Percentiles rank a stretch among this genome's conserved stretches.
Conservation (phyloP, 2,329 filamentous ascomycete species). For the Diaporthe aspalathi region DNA sequence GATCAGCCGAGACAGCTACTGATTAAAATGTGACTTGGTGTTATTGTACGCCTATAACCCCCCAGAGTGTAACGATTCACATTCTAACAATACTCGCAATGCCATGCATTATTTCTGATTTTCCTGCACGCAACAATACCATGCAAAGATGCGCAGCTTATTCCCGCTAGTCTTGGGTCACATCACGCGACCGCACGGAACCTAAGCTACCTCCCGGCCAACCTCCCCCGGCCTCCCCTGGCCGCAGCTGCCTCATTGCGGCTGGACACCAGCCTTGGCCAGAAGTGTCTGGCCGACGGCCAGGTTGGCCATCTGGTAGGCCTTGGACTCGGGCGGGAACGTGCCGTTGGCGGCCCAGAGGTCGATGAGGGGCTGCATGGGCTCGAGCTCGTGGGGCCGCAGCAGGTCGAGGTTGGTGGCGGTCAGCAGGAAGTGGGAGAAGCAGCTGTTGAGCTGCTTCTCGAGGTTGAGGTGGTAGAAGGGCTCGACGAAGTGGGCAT, state of each 20-base stretch:
- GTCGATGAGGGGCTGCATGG: conserved; percentile 84
- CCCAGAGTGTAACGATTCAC: not conserved
- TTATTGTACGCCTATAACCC: not conserved
- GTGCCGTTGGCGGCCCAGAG: conserved; percentile 82
- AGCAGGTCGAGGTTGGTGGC: conserved; percentile 77
- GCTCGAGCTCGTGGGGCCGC: conserved; percentile 81
- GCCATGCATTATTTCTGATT: conserved; percentile 27
- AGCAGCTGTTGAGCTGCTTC: conserved; percentile 78
- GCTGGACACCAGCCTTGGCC: conserved; percentile 44
- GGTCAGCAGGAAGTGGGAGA: conserved; percentile 77
- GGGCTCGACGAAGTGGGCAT: conserved; percentile 81
- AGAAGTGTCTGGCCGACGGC: conserved; percentile 57
- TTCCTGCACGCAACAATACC: not conserved
- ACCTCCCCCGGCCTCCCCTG: not conserved
- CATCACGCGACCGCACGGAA: not conserved
- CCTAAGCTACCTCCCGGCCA: not conserved
- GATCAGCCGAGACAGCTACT: not conserved
- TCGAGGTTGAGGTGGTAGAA: conserved; percentile 77
- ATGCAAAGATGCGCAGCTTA: not conserved
- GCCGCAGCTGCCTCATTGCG: not conserved
- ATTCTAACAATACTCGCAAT: conserved; percentile 14
- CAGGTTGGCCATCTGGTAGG: conserved; percentile 63
- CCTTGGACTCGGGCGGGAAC: conserved; percentile 72
- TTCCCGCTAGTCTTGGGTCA: not conserved
- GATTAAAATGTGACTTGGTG: not conserved